Percentiles rank a stretch among this genome's conserved stretches.
Evolutionary conservation across 108 stramenopile genomes (phyloP).

Genomic region (Discostella pseudostelligera): DNA sequence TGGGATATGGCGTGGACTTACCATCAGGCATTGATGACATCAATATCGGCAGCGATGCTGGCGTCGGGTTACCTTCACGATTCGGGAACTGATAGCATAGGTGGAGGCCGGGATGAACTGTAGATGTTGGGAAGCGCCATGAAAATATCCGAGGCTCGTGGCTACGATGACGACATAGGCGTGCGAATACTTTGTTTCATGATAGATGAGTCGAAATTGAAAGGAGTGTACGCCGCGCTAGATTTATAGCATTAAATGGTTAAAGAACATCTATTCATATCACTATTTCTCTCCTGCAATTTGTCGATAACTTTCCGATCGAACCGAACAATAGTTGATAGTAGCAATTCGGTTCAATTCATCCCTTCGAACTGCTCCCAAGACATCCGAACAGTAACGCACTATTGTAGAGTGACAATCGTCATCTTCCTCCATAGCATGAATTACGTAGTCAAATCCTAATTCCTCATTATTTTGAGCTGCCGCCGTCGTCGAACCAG

Average conservation of each 20-base stretch:
- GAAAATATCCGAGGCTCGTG: no score
- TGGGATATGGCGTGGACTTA: constrained; percentile 44
- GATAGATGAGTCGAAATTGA: no score
- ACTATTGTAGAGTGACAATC: constrained; percentile 75
- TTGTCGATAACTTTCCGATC: no score
- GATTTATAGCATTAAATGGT: no score
- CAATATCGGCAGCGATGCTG: constrained; percentile 38
- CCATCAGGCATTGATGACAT: constrained; percentile 34
- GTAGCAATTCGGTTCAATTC: constrained; percentile 57
- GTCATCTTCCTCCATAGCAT: constrained; percentile 76
- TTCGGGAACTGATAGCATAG: background rate
- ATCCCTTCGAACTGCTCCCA: constrained; percentile 79
- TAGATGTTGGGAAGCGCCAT: no score
- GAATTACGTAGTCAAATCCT: constrained; percentile 64
- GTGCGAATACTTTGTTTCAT: no score
- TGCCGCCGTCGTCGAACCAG: constrained; percentile 1
- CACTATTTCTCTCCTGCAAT: no score
- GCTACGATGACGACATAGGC: no score
- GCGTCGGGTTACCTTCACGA: constrained; percentile 9
- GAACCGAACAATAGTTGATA: no score
- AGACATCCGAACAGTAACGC: constrained; percentile 82
- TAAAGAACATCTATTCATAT: no score
- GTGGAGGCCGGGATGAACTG: constrained; percentile 3
- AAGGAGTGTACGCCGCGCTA: no score
- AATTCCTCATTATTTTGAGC: constrained; percentile 32